Evolutionary conservation across 768 basidiomycete genomes (phyloP).

Genomic region (Tubosaeta brunneosetosa): DNA sequence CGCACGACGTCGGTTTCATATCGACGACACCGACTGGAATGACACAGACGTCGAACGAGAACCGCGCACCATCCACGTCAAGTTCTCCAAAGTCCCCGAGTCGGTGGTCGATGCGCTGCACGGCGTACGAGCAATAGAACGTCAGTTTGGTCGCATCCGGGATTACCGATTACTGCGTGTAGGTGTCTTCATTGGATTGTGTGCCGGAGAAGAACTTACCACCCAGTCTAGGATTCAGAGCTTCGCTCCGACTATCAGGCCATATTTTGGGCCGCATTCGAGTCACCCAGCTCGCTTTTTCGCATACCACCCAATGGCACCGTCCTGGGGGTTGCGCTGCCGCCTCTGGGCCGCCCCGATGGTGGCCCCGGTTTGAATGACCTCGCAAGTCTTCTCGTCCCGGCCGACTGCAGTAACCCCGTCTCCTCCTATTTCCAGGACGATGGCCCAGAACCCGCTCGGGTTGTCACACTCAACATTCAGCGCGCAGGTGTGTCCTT

Average conservation of each 20-base stretch:
- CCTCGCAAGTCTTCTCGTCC: conserved; percentile 25
- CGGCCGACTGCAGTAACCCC: conserved; percentile 4
- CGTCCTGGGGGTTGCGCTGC: conserved; percentile 29
- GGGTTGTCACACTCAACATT: conserved; percentile 13
- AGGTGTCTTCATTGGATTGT: conserved; percentile 5
- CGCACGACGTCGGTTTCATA: conserved; percentile 14
- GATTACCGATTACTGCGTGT: conserved; percentile 44
- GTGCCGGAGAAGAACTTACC: background rate
- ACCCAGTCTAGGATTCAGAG: conserved; percentile 42
- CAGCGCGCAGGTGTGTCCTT: conserved; percentile 24
- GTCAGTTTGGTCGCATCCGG: conserved; percentile 45
- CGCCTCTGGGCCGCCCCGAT: conserved; percentile 17
- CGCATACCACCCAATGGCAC: conserved; percentile 32
- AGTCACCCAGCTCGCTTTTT: conserved; percentile 37
- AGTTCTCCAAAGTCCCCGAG: conserved; percentile 36
- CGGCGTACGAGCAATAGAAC: conserved; percentile 52
- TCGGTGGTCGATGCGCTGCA: conserved; percentile 49
- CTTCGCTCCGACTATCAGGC: conserved; percentile 40
- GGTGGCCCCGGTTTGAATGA: conserved; percentile 35
- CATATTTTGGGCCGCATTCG: conserved; percentile 43
- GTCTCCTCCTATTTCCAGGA: conserved; percentile 1
- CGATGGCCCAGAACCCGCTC: conserved; percentile 1
- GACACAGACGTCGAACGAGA: conserved; percentile 3
- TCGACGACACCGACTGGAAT: conserved; percentile 21
- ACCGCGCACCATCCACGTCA: conserved; percentile 34